Evolutionary conservation across 108 stramenopile genomes (phyloP).

Genomic region (Cylindrotheca closterium): DNA sequence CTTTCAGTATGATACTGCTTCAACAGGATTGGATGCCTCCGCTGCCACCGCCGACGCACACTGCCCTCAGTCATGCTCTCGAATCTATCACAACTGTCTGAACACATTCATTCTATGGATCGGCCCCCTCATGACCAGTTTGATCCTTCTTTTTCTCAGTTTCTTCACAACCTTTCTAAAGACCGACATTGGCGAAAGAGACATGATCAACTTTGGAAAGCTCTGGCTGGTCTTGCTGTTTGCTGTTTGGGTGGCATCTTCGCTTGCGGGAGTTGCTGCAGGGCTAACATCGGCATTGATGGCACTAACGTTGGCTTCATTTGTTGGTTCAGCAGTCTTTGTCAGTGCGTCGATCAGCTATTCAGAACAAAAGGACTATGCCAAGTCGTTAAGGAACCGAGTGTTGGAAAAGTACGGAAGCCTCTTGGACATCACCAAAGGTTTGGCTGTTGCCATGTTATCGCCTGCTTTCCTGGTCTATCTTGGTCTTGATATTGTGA

Average conservation of each 20-base stretch:
- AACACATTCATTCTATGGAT: conserved; percentile 56
- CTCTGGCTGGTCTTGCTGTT: conserved; percentile 45
- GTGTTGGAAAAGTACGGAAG: conserved; percentile 39
- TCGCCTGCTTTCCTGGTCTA: conserved; percentile 38
- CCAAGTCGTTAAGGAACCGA: conserved; percentile 16
- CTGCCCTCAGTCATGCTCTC: conserved; percentile 2
- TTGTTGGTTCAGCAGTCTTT: conserved; percentile 40
- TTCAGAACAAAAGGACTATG: conserved; percentile 21
- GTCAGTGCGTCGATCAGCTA: conserved; percentile 32
- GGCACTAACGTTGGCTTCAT: conserved; percentile 44
- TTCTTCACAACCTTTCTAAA: conserved; percentile 53
- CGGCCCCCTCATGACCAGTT: conserved; percentile 43
- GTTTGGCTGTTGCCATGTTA: conserved; percentile 37
- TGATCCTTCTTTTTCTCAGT: conserved; percentile 41
- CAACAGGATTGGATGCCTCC: no score
- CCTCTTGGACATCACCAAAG: conserved; percentile 35
- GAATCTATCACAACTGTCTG: conserved; percentile 39
- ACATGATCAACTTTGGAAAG: conserved; percentile 51
- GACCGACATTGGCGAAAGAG: conserved; percentile 36
- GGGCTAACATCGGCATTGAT: conserved; percentile 37
- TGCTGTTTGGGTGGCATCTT: conserved; percentile 49
- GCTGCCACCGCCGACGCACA: conserved; percentile 14
- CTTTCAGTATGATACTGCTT: conserved; percentile 4
- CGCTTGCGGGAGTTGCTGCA: conserved; percentile 42
- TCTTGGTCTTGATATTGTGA: conserved; percentile 33